Evolutionary conservation across 2,329 filamentous ascomycete genomes (phyloP).

Genomic region (Xylariaceae sp.): DNA sequence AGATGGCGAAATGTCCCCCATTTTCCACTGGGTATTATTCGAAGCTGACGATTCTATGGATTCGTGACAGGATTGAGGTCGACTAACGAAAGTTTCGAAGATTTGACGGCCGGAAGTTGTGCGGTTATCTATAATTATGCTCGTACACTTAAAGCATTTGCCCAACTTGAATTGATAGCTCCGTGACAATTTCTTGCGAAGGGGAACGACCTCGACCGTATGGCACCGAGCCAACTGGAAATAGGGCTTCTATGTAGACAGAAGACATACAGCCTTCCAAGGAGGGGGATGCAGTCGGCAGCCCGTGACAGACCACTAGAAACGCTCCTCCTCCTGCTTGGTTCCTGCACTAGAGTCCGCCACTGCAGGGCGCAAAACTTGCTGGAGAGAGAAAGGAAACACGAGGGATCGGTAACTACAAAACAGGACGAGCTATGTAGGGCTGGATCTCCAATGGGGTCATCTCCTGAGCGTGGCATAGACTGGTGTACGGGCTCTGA

Average conservation of each 20-base stretch:
- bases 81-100: conserved; percentile 2
- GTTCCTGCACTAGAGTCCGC: conserved; percentile 13
- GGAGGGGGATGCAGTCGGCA: conserved; percentile 4
- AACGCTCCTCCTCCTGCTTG: conserved; percentile 7
- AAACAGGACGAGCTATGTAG: conserved; percentile 5
- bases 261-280: background rate
- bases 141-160: conserved; percentile 1
- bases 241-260: background rate
- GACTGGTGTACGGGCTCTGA: conserved; percentile 8
- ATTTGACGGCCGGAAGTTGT: conserved; percentile 1
- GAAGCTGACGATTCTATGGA: background rate
- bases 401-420: conserved; percentile 19
- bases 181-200: background rate
- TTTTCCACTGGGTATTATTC: conserved; percentile 23
- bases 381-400: conserved; percentile 3
- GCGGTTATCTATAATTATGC: conserved; percentile 4
- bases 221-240: background rate
- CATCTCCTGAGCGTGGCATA: conserved; percentile 8
- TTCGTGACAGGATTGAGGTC: conserved; percentile 8
- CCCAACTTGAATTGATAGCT: conserved; percentile 4
- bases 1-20: conserved; percentile 36
- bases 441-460: conserved; percentile 7
- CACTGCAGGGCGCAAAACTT: conserved; percentile 13
- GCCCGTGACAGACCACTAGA: conserved; percentile 1
- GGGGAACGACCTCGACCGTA: background rate